Percentiles rank a stretch among this genome's conserved stretches.
These are phyloP conservation scores for Leccinum ponderosum DNA, from an alignment of 1,284 basidiomycete species.

Conservation along the genomic window DNA sequence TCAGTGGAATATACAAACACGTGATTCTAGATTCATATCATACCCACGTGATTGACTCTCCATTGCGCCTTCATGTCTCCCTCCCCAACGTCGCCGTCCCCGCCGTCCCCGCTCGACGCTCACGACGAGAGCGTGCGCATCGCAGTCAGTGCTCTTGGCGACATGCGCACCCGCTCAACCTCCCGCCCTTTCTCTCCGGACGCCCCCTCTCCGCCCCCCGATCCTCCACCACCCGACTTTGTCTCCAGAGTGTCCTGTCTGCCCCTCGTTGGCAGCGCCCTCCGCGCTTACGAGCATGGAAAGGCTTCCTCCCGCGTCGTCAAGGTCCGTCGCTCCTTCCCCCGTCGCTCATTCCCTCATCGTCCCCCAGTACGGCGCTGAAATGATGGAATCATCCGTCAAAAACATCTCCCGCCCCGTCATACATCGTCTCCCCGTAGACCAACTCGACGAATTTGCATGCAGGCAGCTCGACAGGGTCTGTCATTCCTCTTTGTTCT, in stretches of 20 bases:
- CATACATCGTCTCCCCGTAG: conserved; percentile 73
- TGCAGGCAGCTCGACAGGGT: conserved; percentile 83
- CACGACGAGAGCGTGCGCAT: conserved; percentile 43
- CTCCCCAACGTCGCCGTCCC: background rate
- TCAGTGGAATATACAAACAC: conserved; percentile 10
- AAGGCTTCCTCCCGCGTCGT: conserved; percentile 53
- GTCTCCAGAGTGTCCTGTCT: conserved; percentile 44
- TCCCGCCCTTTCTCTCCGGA: conserved; percentile 9
- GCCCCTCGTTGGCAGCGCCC: conserved; percentile 48
- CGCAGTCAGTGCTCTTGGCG: conserved; percentile 39
- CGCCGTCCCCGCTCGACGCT: conserved; percentile 25
- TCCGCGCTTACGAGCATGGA: conserved; percentile 51
- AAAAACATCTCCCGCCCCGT: conserved; percentile 85
- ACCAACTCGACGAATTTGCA: conserved; percentile 86
- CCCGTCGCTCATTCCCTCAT: background rate
- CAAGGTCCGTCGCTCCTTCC: conserved; percentile 35
- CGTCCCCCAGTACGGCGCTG: conserved; percentile 73
- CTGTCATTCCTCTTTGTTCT: conserved; percentile 28
- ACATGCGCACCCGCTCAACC: conserved; percentile 34
- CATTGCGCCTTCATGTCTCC: background rate
- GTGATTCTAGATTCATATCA: conserved; percentile 15
- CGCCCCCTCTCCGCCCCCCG: conserved; percentile 17
- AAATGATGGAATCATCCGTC: conserved; percentile 85
- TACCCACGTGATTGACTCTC: background rate
- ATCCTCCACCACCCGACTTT: conserved; percentile 34